Conservation (phyloP, 148 eudicot species). For the Spergularia bocconei region DNA sequence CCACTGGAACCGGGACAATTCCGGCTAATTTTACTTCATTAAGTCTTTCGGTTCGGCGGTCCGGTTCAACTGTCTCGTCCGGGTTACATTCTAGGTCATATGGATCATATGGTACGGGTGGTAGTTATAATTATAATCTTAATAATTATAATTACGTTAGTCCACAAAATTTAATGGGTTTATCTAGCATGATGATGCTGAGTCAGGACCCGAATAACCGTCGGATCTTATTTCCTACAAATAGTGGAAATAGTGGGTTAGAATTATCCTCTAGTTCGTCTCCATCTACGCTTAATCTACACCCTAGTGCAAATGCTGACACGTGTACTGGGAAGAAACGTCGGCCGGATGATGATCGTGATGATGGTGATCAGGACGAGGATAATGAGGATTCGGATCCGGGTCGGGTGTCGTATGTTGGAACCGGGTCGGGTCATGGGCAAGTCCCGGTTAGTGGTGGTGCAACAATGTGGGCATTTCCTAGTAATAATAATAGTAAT, state of each 20-base stretch:
- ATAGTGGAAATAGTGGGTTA: neutral
- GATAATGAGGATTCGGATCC: slow-evolving; percentile 2
- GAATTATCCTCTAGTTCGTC: slow-evolving; percentile 27
- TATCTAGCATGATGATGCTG: slow-evolving; percentile 28
- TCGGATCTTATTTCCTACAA: slow-evolving; percentile 20
- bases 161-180: slow-evolving; percentile 21
- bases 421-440: slow-evolving; percentile 22
- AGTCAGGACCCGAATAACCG: slow-evolving; percentile 20
- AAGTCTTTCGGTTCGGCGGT: slow-evolving; percentile 34
- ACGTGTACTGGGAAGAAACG: slow-evolving; percentile 23
- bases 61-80: slow-evolving; percentile 37
- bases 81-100: slow-evolving; percentile 27
- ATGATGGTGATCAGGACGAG: neutral
- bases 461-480: slow-evolving; percentile 36
- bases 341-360: neutral
- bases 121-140: slow-evolving; percentile 9
- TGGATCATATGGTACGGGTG: neutral
- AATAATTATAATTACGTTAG: slow-evolving; percentile 15
- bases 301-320: slow-evolving; percentile 11
- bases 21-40: slow-evolving; percentile 55
- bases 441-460: slow-evolving; percentile 1
- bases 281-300: slow-evolving; percentile 26
- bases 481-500: slow-evolving; percentile 10
- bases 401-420: neutral
- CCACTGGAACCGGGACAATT: slow-evolving; percentile 91